These are phyloP conservation scores for Gentiana straminea DNA, from an alignment of 257 asterid genomes.

Conservation along the genomic window DNA sequence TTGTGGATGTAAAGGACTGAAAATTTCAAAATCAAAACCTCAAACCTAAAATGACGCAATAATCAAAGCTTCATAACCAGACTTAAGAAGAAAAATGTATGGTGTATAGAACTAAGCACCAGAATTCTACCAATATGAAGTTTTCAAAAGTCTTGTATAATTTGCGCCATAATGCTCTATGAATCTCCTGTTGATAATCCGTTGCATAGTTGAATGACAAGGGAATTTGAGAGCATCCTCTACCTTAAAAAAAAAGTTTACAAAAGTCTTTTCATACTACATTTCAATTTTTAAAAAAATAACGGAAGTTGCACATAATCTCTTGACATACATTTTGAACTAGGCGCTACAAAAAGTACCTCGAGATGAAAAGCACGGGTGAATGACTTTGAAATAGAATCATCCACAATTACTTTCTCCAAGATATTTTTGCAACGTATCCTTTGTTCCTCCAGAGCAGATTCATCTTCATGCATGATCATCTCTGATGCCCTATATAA, in stretches of 20 bases:
- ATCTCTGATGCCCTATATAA: conserved; percentile 57
- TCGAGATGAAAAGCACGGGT: conserved; percentile 32
- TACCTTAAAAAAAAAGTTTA: conserved; percentile 40
- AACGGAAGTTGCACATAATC: conserved; percentile 4
- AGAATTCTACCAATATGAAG: conserved; percentile 55
- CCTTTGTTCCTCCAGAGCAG: conserved; percentile 34
- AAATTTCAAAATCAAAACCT: too few relatives aligned
- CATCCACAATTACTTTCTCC: conserved; percentile 30
- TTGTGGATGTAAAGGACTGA: too few relatives aligned
- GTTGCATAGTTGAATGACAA: conserved; percentile 46
- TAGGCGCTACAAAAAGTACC: conserved; percentile 31
- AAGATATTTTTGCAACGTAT: conserved; percentile 36
- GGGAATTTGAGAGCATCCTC: conserved; percentile 47
- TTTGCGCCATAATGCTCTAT: conserved; percentile 55
- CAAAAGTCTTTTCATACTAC: background rate
- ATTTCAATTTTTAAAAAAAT: background rate
- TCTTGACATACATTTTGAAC: conserved; percentile 4
- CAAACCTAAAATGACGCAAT: too few relatives aligned
- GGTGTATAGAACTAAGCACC: background rate
- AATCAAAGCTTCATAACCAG: too few relatives aligned
- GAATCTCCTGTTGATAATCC: conserved; percentile 44
- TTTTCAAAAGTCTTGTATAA: conserved; percentile 50
- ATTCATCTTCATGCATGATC: conserved; percentile 42
- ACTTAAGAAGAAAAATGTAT: too few relatives aligned
- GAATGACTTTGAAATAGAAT: conserved; percentile 21